Evolutionary conservation across 371 early-diverging fungal species (phyloP).

Genomic region (Lichtheimia corymbifera): DNA sequence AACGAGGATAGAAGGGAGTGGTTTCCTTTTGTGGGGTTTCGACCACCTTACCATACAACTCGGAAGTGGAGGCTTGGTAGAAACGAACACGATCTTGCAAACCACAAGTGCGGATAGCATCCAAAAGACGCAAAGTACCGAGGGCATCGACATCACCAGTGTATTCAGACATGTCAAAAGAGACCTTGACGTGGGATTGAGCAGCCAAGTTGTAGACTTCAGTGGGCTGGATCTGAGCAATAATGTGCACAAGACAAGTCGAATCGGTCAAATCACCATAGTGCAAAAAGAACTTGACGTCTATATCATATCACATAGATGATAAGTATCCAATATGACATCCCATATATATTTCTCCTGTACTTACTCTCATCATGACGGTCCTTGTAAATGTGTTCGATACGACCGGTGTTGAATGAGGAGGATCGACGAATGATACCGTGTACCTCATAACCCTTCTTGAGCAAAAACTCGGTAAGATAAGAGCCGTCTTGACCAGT

Average conservation of each 20-base stretch:
- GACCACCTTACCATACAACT: conserved; percentile 82
- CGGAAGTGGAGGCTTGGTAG: conserved; percentile 86
- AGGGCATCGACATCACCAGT: conserved; percentile 87
- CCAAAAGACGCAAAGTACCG: conserved; percentile 80
- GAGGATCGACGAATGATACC: conserved; percentile 81
- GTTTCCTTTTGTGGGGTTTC: conserved; percentile 84
- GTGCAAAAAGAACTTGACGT: conserved; percentile 79
- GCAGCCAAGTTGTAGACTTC: conserved; percentile 83
- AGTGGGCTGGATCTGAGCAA: conserved; percentile 75
- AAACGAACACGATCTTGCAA: conserved; percentile 72
- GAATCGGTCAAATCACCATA: conserved; percentile 88
- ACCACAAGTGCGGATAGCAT: conserved; percentile 82
- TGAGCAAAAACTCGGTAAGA: conserved; percentile 70
- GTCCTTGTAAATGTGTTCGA: conserved; percentile 76
- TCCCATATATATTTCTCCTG: background rate
- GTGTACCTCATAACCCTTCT: conserved; percentile 78
- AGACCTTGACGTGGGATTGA: conserved; percentile 85
- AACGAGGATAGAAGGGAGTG: conserved; percentile 87
- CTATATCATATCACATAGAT: conserved; percentile 23
- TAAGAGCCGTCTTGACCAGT: conserved; percentile 84
- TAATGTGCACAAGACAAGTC: conserved; percentile 78
- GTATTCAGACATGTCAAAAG: conserved; percentile 90
- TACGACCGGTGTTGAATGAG: conserved; percentile 78
- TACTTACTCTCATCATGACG: conserved; percentile 56
- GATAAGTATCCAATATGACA: background rate